phyloP scores from a whole-genome alignment of 2,329 filamentous ascomycete species.

The Fusarium sp. region DNA sequence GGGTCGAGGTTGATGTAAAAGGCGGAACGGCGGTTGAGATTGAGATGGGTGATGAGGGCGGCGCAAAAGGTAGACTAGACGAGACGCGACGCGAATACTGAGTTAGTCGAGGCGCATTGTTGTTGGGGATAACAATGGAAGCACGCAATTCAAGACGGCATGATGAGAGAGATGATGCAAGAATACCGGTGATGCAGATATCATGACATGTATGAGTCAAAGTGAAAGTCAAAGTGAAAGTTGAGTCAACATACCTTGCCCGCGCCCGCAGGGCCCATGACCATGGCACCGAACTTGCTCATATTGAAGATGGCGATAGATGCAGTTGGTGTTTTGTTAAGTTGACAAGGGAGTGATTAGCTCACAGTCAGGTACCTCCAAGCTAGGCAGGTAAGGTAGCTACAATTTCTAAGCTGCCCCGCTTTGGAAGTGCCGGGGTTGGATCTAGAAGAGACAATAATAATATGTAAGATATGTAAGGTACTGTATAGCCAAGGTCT shows the following conservation, averaged over 20 bases:
- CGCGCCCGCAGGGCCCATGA: conserved; percentile 96
- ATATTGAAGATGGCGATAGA: conserved; percentile 63
- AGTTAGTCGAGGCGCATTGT: conserved; percentile 32
- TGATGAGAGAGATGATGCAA: conserved; percentile 31
- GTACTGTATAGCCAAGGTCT: conserved; percentile 7
- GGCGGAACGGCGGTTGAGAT: conserved; percentile 90
- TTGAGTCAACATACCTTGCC: conserved; percentile 77
- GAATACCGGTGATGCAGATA: conserved; percentile 7
- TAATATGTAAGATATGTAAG: neutral
- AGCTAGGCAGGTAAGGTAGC: conserved; percentile 17
- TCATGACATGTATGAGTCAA: conserved; percentile 11
- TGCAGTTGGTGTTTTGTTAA: conserved; percentile 28
- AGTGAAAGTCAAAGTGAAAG: conserved; percentile 23
- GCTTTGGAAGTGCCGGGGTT: conserved; percentile 19
- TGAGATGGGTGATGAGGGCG: conserved; percentile 91
- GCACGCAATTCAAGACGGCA: conserved; percentile 40
- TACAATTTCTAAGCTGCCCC: conserved; percentile 36
- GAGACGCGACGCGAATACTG: conserved; percentile 6
- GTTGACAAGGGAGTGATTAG: conserved; percentile 29
- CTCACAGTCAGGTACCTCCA: conserved; percentile 17
- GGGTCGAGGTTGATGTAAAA: conserved; percentile 99
- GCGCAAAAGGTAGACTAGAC: conserved; percentile 91
- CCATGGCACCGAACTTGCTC: conserved; percentile 95
- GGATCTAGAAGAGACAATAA: neutral
- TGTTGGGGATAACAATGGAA: conserved; percentile 16